A percentile compares a stretch with the other conserved stretches of the same genome.
phyloP scores from a whole-genome alignment of 2,329 filamentous ascomycete genomes.

The Colletotrichum lupini region DNA sequence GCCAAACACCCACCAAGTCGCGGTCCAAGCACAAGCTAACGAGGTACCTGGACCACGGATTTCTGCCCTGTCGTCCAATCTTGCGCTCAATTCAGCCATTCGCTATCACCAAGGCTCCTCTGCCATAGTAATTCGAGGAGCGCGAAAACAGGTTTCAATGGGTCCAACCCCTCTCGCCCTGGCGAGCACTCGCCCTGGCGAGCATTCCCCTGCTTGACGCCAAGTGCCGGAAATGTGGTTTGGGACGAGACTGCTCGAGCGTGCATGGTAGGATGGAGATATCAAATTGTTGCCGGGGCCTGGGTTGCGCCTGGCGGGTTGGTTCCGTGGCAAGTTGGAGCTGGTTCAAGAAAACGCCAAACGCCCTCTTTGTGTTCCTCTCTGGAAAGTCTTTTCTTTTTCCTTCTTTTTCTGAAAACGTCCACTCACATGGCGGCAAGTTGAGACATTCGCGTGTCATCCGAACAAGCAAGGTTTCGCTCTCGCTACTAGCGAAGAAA shows the following conservation, averaged over 20 bases:
- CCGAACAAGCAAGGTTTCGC: background rate
- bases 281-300: background rate
- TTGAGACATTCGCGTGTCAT: slow-evolving; percentile 20
- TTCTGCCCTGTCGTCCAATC: slow-evolving; percentile 22
- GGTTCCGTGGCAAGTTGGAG: background rate
- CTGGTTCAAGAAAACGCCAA: slow-evolving; percentile 3
- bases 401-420: background rate
- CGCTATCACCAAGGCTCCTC: background rate
- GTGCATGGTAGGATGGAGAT: slow-evolving; percentile 9
- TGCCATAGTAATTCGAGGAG: background rate
- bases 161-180: background rate
- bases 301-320: background rate
- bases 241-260: slow-evolving; percentile 22
- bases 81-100: background rate
- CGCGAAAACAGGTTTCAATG: slow-evolving; percentile 26
- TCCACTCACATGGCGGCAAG: slow-evolving; percentile 4
- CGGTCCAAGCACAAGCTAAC: slow-evolving; percentile 28
- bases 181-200: slow-evolving; percentile 21
- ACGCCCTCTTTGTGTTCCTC: background rate
- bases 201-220: slow-evolving; percentile 20
- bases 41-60: background rate
- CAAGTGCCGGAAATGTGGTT: background rate
- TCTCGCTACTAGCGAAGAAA: background rate
- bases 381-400: background rate
- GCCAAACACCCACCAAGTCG: background rate